Evolutionary conservation across 106 monocot species (phyloP), one percentile per base, ranked within the genome.

Genomic region (Allium sativum): DNA sequence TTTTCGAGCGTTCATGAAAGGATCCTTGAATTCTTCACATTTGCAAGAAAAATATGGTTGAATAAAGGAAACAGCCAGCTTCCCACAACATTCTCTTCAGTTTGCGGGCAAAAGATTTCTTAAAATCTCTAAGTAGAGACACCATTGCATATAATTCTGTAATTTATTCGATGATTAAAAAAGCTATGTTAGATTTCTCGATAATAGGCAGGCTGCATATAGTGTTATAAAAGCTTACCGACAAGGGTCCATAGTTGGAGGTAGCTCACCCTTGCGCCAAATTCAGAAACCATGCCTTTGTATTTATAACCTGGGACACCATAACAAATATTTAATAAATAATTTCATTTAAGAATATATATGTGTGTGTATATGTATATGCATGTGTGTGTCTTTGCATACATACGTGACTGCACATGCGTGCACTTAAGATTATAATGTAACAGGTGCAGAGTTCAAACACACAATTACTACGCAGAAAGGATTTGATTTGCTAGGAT

Each of bases 131-230:
- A 20, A 84, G 31, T 70, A 74, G 69, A n/a, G 74, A 66, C 41
- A 95, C 40, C 20, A 95, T 56, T n/a, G 62, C 70, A 19, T 79
- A 8, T 3, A 87, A 51, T 60, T 81, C 95, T 95, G 82, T 12
- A 64, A 65, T 46, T 67, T 3, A 68, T 67, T 46, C 18, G 15
- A 45, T 40, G 15, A 45, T 0, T 1, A 8, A 41, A 40, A 5
- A 58, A 12, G 10, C 2, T 2, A 31, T 31, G 31, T 31, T 31
- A 55, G 12, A 42, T 14, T 40, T 14, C 22, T 56, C 45, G 4
- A 45, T 45, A 45, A 47, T 0, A 70, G 8, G 53, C 3, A 16
- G 40, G 43, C 7, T 51, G 21, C 19, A 22, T 12, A 45, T 65
- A 59, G 11, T 53, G 44, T 45, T 16, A 10, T 45, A 55, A n/a